Conservation (phyloP, 2,329 filamentous ascomycete species). For the Clonostachys chloroleuca region DNA sequence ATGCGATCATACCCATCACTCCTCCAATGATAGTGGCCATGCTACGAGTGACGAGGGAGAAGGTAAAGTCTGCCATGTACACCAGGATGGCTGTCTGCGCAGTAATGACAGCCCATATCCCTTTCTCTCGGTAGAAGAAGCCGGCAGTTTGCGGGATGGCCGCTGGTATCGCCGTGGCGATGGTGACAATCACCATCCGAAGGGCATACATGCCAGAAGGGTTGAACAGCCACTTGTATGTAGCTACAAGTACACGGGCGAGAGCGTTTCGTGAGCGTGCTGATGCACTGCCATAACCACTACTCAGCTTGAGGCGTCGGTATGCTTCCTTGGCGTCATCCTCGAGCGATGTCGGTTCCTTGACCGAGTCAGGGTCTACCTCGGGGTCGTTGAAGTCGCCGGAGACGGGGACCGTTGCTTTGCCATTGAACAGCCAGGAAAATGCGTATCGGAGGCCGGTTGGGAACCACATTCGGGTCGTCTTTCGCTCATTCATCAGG, state of each 20-base stretch:
- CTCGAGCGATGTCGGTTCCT: neutral
- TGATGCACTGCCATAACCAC: neutral
- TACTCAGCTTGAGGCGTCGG: neutral
- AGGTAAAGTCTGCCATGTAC: conserved; percentile 46
- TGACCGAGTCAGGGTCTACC: neutral
- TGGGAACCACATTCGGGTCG: conserved; percentile 34
- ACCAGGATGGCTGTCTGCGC: conserved; percentile 40
- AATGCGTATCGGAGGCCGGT: conserved; percentile 28
- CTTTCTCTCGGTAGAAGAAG: conserved; percentile 47
- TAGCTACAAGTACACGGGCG: conserved; percentile 16
- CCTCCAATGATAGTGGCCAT: conserved; percentile 41
- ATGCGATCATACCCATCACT: conserved; percentile 36
- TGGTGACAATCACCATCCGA: conserved; percentile 39
- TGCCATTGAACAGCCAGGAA: conserved; percentile 26
- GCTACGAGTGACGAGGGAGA: conserved; percentile 32
- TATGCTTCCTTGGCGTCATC: conserved; percentile 22
- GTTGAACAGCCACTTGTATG: conserved; percentile 34
- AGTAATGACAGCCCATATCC: conserved; percentile 47
- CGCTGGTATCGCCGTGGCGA: conserved; percentile 35
- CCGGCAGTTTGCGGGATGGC: conserved; percentile 34
- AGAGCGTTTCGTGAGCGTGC: conserved; percentile 9
- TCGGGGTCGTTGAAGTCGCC: neutral
- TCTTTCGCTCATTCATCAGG: conserved; percentile 25
- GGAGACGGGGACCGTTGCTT: conserved; percentile 8
- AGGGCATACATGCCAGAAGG: conserved; percentile 38